These are phyloP conservation scores for Talaromyces atroroseus DNA, from an alignment of 2,329 filamentous ascomycete genomes.

Conservation along the genomic window DNA sequence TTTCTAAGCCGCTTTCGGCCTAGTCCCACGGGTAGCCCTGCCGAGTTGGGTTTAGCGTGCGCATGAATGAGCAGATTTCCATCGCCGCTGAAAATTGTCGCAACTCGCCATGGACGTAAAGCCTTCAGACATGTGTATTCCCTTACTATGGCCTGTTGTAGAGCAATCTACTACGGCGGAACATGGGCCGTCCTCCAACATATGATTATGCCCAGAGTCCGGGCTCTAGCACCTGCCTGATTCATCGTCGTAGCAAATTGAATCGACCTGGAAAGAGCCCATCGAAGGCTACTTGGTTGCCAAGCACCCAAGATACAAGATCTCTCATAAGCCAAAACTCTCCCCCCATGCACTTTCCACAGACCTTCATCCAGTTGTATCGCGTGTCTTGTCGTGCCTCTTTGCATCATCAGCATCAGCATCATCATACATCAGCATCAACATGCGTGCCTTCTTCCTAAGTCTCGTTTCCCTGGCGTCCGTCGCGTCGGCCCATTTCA, in stretches of 20 bases:
- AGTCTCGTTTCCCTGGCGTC: conserved; percentile 36
- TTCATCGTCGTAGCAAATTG: not conserved
- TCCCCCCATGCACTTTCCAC: not conserved
- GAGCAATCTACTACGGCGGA: too few species aligned
- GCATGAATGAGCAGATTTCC: conserved; percentile 29
- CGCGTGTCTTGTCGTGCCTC: not conserved
- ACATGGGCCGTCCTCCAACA: too few species aligned
- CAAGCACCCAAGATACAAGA: not conserved
- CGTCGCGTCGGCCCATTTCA: conserved; percentile 51
- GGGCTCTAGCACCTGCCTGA: not conserved
- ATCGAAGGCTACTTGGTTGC: not conserved
- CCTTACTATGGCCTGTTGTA: too few species aligned
- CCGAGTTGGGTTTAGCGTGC: conserved; percentile 14
- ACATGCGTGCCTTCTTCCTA: conserved; percentile 12
- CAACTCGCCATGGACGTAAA: too few species aligned
- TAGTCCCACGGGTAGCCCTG: not conserved
- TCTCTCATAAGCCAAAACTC: not conserved
- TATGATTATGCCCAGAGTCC: too few species aligned
- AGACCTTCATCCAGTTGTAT: not conserved
- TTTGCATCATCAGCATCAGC: not conserved
- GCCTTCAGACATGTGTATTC: not conserved
- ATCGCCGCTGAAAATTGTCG: not conserved
- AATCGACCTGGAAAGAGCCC: not conserved
- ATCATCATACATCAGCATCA: conserved; percentile 15
- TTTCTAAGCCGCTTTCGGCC: not conserved